Evolutionary conservation across 805 yeast species (phyloP).

Genomic region (Metschnikowia kunwiensis): DNA sequence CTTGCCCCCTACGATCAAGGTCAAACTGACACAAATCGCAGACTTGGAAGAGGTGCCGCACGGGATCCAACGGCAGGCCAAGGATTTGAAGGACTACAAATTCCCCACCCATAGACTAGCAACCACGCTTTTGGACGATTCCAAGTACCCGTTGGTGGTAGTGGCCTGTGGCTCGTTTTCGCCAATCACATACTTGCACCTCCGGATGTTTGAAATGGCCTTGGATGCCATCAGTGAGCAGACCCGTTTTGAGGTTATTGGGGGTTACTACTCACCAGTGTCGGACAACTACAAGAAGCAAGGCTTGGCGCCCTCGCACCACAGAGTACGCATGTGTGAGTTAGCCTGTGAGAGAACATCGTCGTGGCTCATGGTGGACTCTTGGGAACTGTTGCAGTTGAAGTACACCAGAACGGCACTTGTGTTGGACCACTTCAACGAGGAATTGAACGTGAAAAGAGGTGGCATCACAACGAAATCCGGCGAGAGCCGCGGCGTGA

Average conservation of each 20-base stretch:
- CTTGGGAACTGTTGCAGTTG: slow-evolving; percentile 95
- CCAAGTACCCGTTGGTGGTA: slow-evolving; percentile 84
- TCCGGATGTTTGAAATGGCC: slow-evolving; percentile 99
- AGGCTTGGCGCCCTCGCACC: slow-evolving; percentile 84
- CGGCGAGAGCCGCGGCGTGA: slow-evolving; percentile 73
- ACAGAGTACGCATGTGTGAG: slow-evolving; percentile 97
- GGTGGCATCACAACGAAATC: slow-evolving; percentile 70
- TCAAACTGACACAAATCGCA: slow-evolving; percentile 67
- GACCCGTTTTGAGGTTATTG: slow-evolving; percentile 91
- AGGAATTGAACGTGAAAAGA: slow-evolving; percentile 85
- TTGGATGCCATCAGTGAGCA: slow-evolving; percentile 87
- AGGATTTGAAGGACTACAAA: slow-evolving; percentile 57
- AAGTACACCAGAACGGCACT: slow-evolving; percentile 90
- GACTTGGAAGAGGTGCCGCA: slow-evolving; percentile 97
- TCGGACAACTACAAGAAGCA: slow-evolving; percentile 89
- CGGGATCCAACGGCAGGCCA: slow-evolving; percentile 87
- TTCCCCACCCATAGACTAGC: slow-evolving; percentile 89
- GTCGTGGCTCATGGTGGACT: slow-evolving; percentile 98
- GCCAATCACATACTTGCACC: slow-evolving; percentile 90
- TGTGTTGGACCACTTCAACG: slow-evolving; percentile 93
- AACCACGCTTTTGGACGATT: slow-evolving; percentile 61
- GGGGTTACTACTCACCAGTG: slow-evolving; percentile 95
- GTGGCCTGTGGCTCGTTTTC: slow-evolving; percentile 98
- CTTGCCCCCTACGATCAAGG: slow-evolving; percentile 43
- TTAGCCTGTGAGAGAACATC: slow-evolving; percentile 95